Evolutionary conservation across 1,284 basidiomycete species (phyloP), one percentile per base, ranked within the genome.

Genomic region (Malassezia cuniculi): DNA sequence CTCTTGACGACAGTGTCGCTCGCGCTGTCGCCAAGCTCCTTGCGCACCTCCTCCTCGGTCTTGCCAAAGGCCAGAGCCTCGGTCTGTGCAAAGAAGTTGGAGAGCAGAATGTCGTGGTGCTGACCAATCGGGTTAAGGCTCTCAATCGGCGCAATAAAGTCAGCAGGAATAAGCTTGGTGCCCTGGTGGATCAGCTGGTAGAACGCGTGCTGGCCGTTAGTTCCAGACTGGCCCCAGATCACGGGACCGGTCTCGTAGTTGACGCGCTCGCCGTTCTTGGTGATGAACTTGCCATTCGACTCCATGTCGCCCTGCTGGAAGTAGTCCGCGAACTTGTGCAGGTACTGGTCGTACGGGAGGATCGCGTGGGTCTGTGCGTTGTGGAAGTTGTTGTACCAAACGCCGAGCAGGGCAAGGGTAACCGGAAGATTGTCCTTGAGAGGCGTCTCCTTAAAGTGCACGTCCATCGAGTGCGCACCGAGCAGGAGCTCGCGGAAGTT

Each of bases 271-370:
- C 89, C 90, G 54, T 78, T 75, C 73, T 95, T 97, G 59, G 89
- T 94, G 52, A 94, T 76, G 47, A 78, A 84, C 74, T 97, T 97
- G 48, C 90, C 90, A 70, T 97, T 95, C 16, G 86, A 93, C 72
- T 97, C 90, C 90, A 97, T 97, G 71, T 97, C 90, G 31, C 89
- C 89, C 73, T 97, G 90, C 71, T 97, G 90, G 83, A 97, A 97
- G 75, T 97, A 97, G 71, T 95, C 90, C 40, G 90, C 90, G 66
- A 97, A 97, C 71, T 93, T 93, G 77, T 93, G 84, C 57, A 97
- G 73, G 72, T 97, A 97, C 70, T 97, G 90, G 71, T 97, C 93
- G 67, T 97, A 97, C 4, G 90, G 89, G 22, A 97, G 75, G 32
- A 97, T 76, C 6, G 82, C 85, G 60, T 94, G 85, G 1, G 90